A percentile compares a stretch with the other conserved stretches of the same genome.
Conservation (phyloP, 768 basidiomycete species). For the Xerocomellus amylosporus region DNA sequence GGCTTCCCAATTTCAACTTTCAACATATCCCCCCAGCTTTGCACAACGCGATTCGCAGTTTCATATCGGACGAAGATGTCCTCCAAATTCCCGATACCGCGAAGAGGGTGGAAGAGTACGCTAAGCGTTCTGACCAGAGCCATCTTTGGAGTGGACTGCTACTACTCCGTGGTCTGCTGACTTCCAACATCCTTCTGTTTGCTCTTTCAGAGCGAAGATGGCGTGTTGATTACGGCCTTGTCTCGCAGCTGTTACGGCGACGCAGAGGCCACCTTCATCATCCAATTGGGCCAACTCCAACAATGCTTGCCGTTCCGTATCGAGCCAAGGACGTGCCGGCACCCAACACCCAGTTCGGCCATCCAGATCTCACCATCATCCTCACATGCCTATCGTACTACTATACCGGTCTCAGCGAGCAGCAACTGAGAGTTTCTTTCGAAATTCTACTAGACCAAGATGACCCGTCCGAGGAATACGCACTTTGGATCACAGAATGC, state of each 20-base stretch:
- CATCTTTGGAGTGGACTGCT: background rate
- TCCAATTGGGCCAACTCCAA: background rate
- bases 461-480: constrained; percentile 1
- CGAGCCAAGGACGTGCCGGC: constrained; percentile 36
- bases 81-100: background rate
- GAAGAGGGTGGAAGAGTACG: constrained; percentile 1
- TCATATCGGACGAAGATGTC: constrained; percentile 11
- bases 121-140: background rate
- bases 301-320: constrained; percentile 34
- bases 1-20: constrained; percentile 11
- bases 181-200: constrained; percentile 23
- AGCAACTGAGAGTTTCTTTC: constrained; percentile 1
- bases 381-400: constrained; percentile 36
- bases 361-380: constrained; percentile 33
- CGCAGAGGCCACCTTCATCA: background rate
- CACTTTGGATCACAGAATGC: background rate
- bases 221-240: constrained; percentile 35
- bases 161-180: constrained; percentile 31
- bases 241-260: too few species aligned
- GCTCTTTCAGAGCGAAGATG: constrained; percentile 30
- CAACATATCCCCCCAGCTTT: background rate
- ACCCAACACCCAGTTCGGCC: constrained; percentile 32
- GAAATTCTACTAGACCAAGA: constrained; percentile 1
- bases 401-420: constrained; percentile 12
- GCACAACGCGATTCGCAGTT: constrained; percentile 4